A percentile compares a stretch with the other conserved stretches of the same genome.
Conservation (phyloP, 2,329 filamentous ascomycete genomes). For the Phaeosphaeriaceae sp. region DNA sequence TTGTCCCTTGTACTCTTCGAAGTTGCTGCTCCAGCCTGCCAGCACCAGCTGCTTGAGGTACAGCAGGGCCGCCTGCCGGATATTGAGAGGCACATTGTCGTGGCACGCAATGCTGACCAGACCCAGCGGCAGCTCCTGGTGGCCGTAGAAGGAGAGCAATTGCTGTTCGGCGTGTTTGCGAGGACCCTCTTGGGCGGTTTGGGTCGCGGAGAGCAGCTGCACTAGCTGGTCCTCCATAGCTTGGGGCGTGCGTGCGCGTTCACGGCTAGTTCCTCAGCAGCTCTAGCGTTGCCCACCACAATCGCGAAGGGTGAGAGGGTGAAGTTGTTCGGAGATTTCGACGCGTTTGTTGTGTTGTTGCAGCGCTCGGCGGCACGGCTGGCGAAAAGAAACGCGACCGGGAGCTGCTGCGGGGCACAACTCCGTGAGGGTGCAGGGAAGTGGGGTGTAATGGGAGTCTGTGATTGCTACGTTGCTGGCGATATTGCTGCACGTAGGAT, state of each 20-base stretch:
- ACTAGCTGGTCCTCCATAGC: constrained; percentile 92
- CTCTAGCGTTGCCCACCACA: constrained; percentile 35
- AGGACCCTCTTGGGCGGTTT: constrained; percentile 75
- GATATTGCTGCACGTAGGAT: not conserved
- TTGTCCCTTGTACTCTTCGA: constrained; percentile 72
- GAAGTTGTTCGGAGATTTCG: constrained; percentile 3
- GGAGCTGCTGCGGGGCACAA: constrained; percentile 32
- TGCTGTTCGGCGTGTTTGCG: constrained; percentile 88
- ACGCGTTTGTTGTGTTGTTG: constrained; percentile 15
- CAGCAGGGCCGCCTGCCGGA: constrained; percentile 84
- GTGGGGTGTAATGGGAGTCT: not conserved
- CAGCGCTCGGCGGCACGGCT: constrained; percentile 18
- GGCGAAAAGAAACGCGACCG: constrained; percentile 29
- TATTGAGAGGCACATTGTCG: constrained; percentile 71
- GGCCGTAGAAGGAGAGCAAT: constrained; percentile 72
- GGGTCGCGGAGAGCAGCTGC: constrained; percentile 84
- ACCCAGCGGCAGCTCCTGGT: constrained; percentile 76
- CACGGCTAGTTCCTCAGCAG: constrained; percentile 35
- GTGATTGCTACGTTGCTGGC: not conserved
- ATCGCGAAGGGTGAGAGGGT: constrained; percentile 23
- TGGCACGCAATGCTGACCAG: constrained; percentile 84
- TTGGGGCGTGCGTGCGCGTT: constrained; percentile 24
- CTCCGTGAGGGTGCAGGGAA: constrained; percentile 14
- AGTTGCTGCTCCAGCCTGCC: constrained; percentile 79
- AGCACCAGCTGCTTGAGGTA: constrained; percentile 84